Percentiles rank a stretch among this genome's conserved stretches.
Conservation (phyloP, 768 basidiomycete species). For the Mycena rebaudengoi region DNA sequence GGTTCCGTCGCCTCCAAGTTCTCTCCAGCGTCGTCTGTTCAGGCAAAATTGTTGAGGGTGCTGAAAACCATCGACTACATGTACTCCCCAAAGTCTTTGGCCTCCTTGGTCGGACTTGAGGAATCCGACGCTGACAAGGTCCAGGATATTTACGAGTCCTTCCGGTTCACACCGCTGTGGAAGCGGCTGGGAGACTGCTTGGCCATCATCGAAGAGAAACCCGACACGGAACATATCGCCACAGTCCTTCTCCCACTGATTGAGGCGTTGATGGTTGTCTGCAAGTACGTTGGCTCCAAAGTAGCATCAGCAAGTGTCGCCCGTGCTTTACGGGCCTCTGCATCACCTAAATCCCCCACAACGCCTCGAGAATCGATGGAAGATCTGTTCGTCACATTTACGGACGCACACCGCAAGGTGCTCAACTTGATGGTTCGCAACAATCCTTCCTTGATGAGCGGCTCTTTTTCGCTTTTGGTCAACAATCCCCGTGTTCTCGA, state of each 20-base stretch:
- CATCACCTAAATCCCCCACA: conserved; percentile 74
- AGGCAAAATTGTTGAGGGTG: conserved; percentile 95
- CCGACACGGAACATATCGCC: conserved; percentile 86
- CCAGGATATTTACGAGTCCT: conserved; percentile 88
- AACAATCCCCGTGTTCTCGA: conserved; percentile 96
- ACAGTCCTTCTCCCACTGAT: conserved; percentile 94
- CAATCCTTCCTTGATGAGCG: conserved; percentile 97
- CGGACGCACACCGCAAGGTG: conserved; percentile 91
- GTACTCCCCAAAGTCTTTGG: conserved; percentile 70
- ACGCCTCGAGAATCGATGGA: conserved; percentile 83
- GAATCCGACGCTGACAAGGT: conserved; percentile 81
- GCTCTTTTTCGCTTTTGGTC: conserved; percentile 95
- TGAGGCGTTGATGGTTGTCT: conserved; percentile 97
- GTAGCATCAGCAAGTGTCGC: conserved; percentile 45
- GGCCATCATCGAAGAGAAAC: conserved; percentile 79
- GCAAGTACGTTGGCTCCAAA: conserved; percentile 89
- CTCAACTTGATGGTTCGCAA: conserved; percentile 98
- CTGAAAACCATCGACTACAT: conserved; percentile 98
- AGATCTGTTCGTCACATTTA: conserved; percentile 92
- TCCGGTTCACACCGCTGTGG: conserved; percentile 93
- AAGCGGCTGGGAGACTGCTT: conserved; percentile 89
- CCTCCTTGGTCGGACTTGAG: conserved; percentile 45
- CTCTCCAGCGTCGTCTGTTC: conserved; percentile 91
- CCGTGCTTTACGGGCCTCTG: conserved; percentile 66
- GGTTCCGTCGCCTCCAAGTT: conserved; percentile 86